phyloP scores from a whole-genome alignment of 208 protist species.

The Crithidia mellificae region DNA sequence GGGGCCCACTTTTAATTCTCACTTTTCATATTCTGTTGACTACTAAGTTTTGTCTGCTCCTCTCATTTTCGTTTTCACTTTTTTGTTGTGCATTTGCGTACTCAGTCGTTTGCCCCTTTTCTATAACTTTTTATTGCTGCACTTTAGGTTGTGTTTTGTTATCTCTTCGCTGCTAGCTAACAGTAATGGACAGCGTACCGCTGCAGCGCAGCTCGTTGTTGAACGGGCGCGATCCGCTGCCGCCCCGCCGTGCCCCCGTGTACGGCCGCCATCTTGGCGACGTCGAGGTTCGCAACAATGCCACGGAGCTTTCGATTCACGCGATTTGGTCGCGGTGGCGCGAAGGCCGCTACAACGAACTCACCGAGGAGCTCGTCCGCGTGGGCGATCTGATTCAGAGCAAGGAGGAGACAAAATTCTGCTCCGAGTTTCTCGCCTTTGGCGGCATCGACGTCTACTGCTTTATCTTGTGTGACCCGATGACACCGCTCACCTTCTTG shows the following conservation, averaged over 20 bases:
- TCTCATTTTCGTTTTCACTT: no score
- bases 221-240: slow-evolving; percentile 26
- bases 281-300: slow-evolving; percentile 3
- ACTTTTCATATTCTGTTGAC: no score
- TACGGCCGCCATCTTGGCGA: slow-evolving; percentile 10
- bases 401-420: slow-evolving; percentile 42
- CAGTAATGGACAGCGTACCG: slow-evolving; percentile 16
- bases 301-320: slow-evolving; percentile 5
- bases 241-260: slow-evolving; percentile 25
- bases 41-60: no score
- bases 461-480: slow-evolving; percentile 58
- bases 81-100: no score
- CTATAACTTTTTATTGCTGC: no score
- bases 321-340: slow-evolving; percentile 31
- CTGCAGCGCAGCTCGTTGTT: slow-evolving; percentile 21
- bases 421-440: slow-evolving; percentile 59
- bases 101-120: no score
- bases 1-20: no score
- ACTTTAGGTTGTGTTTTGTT: not conserved
- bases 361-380: slow-evolving; percentile 21
- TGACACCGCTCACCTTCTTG: slow-evolving; percentile 30
- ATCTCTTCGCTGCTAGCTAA: slow-evolving; percentile 1
- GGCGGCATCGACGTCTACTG: slow-evolving; percentile 76
- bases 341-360: slow-evolving; percentile 27
- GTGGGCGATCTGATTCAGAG: slow-evolving; percentile 49